Evolutionary conservation across 2,329 filamentous ascomycete species (phyloP).

Genomic region (Septoria petroselini): DNA sequence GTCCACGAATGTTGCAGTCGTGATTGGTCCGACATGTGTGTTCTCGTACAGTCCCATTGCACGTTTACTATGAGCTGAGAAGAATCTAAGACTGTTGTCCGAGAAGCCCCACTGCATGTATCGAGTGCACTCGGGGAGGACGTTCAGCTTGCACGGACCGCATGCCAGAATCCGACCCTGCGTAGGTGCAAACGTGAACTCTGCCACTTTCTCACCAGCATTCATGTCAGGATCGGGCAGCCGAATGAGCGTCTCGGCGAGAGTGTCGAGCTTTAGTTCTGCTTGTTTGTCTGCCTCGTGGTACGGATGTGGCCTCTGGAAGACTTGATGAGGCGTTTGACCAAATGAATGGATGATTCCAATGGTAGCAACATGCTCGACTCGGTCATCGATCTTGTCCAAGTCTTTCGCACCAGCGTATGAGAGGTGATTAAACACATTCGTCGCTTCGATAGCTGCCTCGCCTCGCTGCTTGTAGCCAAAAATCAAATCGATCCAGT

Average conservation of each 20-base stretch:
- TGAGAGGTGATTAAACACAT: constrained; percentile 93
- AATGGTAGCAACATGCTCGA: constrained; percentile 83
- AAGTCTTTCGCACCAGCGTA: constrained; percentile 92
- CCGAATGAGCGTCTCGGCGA: constrained; percentile 70
- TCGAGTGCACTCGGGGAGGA: constrained; percentile 82
- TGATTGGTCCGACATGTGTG: constrained; percentile 85
- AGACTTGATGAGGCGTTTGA: constrained; percentile 94
- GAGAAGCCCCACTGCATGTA: constrained; percentile 96
- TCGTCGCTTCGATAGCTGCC: constrained; percentile 82
- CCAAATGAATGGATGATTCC: constrained; percentile 98
- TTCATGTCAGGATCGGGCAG: constrained; percentile 74
- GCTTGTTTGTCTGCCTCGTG: constrained; percentile 62
- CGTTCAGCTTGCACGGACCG: constrained; percentile 78
- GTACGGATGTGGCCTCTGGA: constrained; percentile 73
- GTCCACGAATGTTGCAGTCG: constrained; percentile 78
- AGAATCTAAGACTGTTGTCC: constrained; percentile 90
- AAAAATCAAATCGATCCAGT: constrained; percentile 96
- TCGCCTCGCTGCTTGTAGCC: constrained; percentile 92
- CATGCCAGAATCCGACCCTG: constrained; percentile 80
- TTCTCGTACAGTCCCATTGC: constrained; percentile 88
- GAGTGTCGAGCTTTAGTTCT: constrained; percentile 68
- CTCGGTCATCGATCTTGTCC: constrained; percentile 82
- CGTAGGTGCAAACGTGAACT: constrained; percentile 73
- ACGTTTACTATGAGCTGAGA: constrained; percentile 81
- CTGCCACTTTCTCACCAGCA: constrained; percentile 74